Percentiles rank a stretch among this genome's conserved stretches.
Evolutionary conservation across 2,329 filamentous ascomycete species (phyloP).

Genomic region (Fusarium austroafricanum): DNA sequence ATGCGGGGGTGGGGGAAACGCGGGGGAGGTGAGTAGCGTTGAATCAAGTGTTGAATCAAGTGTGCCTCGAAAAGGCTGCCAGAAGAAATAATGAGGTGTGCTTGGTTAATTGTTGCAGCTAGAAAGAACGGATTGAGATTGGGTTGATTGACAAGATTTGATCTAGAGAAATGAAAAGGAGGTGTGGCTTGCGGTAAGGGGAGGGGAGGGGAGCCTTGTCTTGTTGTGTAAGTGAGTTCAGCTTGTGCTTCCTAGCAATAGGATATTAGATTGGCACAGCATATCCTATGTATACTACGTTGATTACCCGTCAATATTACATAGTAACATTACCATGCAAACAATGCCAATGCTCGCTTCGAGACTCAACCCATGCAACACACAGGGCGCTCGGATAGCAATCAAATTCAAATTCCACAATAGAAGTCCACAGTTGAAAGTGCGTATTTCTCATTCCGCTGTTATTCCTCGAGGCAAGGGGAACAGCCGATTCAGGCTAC

Average conservation of each 20-base stretch:
- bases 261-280: conserved; percentile 14
- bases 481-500: not conserved
- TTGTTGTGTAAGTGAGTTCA: conserved; percentile 18
- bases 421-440: not conserved
- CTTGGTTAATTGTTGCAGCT: not conserved
- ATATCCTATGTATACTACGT: conserved; percentile 8
- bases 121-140: not conserved
- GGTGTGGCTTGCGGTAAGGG: conserved; percentile 9
- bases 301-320: conserved; percentile 13
- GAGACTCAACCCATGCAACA: conserved; percentile 29
- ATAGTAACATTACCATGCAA: not conserved
- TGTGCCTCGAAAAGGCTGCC: conserved; percentile 5
- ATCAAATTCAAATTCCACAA: conserved; percentile 20
- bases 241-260: conserved; percentile 17
- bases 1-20: conserved; percentile 34
- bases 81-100: conserved; percentile 6
- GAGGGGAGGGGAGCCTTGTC: not conserved
- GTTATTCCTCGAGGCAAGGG: not conserved
- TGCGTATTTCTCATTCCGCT: not conserved
- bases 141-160: not conserved
- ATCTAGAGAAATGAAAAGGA: not conserved
- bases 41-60: not conserved
- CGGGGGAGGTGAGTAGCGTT: conserved; percentile 24
- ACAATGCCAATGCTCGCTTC: conserved; percentile 34
- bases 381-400: conserved; percentile 21